Conservation (phyloP, 1,284 basidiomycete genomes). For the Cerrena zonata region DNA sequence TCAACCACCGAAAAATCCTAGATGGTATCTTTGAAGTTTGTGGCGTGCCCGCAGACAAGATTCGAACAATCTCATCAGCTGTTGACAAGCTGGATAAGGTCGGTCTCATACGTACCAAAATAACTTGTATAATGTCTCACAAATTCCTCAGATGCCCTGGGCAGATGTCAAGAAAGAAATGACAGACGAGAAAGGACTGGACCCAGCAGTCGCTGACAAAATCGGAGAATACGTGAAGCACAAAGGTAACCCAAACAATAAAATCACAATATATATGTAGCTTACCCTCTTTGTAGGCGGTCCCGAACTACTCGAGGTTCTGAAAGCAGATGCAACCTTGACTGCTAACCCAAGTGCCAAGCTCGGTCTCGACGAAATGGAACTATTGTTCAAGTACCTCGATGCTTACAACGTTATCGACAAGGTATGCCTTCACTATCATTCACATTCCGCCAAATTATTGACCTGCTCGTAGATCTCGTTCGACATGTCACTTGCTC, state of each 20-base stretch:
- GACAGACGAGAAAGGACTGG: constrained; percentile 91
- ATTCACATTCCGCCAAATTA: constrained; percentile 5
- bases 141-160: constrained; percentile 67
- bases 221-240: constrained; percentile 96
- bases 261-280: not conserved
- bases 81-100: constrained; percentile 99
- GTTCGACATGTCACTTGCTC: constrained; percentile 93
- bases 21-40: constrained; percentile 97
- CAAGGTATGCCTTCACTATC: constrained; percentile 41
- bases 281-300: constrained; percentile 47
- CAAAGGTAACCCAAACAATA: constrained; percentile 55
- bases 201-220: constrained; percentile 79
- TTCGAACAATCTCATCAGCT: constrained; percentile 90
- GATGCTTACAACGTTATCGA: constrained; percentile 77
- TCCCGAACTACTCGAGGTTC: constrained; percentile 68
- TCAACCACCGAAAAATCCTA: constrained; percentile 95
- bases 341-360: constrained; percentile 72
- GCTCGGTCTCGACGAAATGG: constrained; percentile 89
- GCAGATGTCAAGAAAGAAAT: constrained; percentile 91
- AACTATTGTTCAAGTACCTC: constrained; percentile 78
- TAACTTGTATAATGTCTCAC: not conserved
- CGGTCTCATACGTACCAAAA: constrained; percentile 8
- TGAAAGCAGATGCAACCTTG: constrained; percentile 67
- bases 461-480: constrained; percentile 58
- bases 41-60: constrained; percentile 89